Base-by-base conservation (phyloP, 1,139 yeast genomes). In the Saccharomycopsis hybrid region DNA sequence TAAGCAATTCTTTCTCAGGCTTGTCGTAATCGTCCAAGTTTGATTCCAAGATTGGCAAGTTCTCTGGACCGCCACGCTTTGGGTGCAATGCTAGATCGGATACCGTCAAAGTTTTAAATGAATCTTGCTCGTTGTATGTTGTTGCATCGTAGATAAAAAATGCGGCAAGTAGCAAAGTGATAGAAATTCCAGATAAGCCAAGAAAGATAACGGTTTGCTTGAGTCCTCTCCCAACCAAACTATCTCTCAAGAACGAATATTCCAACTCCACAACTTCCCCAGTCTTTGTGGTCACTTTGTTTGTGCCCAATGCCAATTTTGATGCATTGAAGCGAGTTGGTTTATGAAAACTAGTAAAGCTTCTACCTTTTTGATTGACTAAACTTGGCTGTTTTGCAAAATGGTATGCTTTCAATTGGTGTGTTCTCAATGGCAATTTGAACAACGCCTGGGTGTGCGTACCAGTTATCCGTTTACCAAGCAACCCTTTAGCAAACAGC, bases 11-110 rank as follows among this genome's bases (percentile, higher is more conserved):
- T 57, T 72, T 73, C 9, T 62, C 68, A 5, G 66, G 70, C 24
- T 67, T 60, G 59, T 80, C 85, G 50, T 70, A 72, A 40, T 75
- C 74, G 58, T 80, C 85, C 48, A 80, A 63, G 54, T 72, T 73
- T 39, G 73, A 69, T 38, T 70, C 70, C 51, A 78, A 66, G 36
- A 80, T 74, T 1, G 85, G 85, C 50, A 81, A 64, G 57, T 80
- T 78, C 60, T 80, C 82, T 28, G 86, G 85, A 1, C 87, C 87
- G 4, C 86, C 86, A n/a, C 60, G 61, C 35, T 68, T 66, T 25
- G 85, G 85, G 44, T 70, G 59, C 42, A 80, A 60, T 0, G 85
- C 82, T 29, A 70, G 65, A 18, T 66, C 62, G 4, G 81, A 75
- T 25, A 80, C 73, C 28, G 63, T 65, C 44, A 74, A 65, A 31